Base-by-base conservation (phyloP, 1,284 basidiomycete genomes). In the Pyrrhoderma lamaoense region DNA sequence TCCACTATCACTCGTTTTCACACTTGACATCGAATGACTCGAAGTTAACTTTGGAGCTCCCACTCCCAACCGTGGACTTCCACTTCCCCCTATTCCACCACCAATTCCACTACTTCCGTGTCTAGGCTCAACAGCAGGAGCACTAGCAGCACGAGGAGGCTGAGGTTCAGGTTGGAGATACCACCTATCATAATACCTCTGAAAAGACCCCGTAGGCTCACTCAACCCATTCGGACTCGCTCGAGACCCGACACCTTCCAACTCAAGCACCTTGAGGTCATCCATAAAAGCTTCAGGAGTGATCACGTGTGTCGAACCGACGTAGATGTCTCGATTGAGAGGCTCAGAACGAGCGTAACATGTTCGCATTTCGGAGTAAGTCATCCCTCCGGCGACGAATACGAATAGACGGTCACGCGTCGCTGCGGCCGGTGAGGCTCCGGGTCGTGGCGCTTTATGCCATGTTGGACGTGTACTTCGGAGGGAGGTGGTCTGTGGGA, bases 371-470 rank as follows among this genome's bases (percentile, higher is more conserved):
- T 99, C 96, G 0, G 91, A 93, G 65, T 94, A 96, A 1, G 95
- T 96, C 80, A 96, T 87, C 1, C 96, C 96, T 27, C 96, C 96
- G 9, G 91, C 91, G 11, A 98, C 75, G 66, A 98, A 99, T 38
- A 98, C 77, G 47, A 99, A 72, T 19, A 96, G 65, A n/a, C 95
- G 75, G 64, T 93, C 88, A 53, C 84, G 79, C 48, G 75, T 80
- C 51, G 87, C 83, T 5, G 38, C 5, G 38, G 38, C 2, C 39
- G 35, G 11, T 25, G 11, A 8, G 43, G 16, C 72, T 47, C 67
- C 73, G 1, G 78, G 67, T 58, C 74, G 76, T 3, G 77, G 76
- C 3, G 82, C 80, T 57, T 80, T 77, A 61, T 93, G 89, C 91
- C 92, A 94, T 50, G 80, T 85, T 3, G 91, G 90, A 64, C 84